phyloP scores from a whole-genome alignment of 371 early-diverging fungal genomes.

The Zopfochytrium polystomum region DNA sequence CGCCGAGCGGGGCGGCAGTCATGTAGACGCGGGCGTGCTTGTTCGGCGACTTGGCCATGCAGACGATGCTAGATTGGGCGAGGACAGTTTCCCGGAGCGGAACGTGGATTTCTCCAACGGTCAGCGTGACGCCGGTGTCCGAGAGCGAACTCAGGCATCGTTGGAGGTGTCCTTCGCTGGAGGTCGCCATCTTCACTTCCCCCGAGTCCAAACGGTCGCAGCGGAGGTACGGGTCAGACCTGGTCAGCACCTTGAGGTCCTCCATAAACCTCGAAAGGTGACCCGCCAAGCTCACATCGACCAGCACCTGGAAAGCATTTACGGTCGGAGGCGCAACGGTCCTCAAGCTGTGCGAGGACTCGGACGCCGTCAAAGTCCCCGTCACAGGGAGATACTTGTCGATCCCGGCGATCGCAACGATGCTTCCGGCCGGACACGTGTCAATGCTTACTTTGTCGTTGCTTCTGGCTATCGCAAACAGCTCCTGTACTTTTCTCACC shows the following conservation, averaged over 20 bases:
- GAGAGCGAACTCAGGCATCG: slow-evolving; percentile 99
- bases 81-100: slow-evolving; percentile 93
- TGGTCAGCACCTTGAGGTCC: slow-evolving; percentile 93
- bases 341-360: too few relatives aligned
- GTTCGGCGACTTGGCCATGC: slow-evolving; percentile 98
- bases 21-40: slow-evolving; percentile 99
- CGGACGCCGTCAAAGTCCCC: too few relatives aligned
- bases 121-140: slow-evolving; percentile 95
- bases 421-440: too few relatives aligned
- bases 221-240: slow-evolving; percentile 97
- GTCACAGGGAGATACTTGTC: too few relatives aligned
- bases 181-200: slow-evolving; percentile 99
- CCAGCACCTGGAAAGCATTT: too few relatives aligned
- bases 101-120: slow-evolving; percentile 92
- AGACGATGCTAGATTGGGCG: slow-evolving; percentile 72
- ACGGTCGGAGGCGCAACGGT: too few relatives aligned
- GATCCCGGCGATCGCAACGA: too few relatives aligned
- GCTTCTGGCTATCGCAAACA: slow-evolving; percentile 97
- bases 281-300: too few relatives aligned
- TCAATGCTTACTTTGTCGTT: slow-evolving; percentile 94
- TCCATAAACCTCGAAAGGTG: too few relatives aligned
- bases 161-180: slow-evolving; percentile 99
- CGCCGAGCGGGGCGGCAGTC: slow-evolving; percentile 87
- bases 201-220: slow-evolving; percentile 90
- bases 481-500: slow-evolving; percentile 89